A percentile compares a stretch with the other conserved stretches of the same genome.
Evolutionary conservation across 768 basidiomycete genomes (phyloP).

Genomic region (Trametes sanguinea): DNA sequence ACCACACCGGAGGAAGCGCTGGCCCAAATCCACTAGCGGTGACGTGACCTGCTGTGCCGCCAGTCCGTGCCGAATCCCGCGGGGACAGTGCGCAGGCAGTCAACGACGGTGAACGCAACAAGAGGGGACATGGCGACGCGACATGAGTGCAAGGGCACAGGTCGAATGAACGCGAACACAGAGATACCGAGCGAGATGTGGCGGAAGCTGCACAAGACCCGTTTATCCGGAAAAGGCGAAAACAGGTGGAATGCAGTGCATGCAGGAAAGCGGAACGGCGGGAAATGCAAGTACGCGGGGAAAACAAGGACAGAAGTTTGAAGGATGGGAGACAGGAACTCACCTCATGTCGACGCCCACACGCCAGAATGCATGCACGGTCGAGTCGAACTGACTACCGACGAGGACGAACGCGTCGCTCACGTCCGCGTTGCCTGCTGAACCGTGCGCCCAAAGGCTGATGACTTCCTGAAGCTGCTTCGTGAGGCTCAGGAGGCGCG

Average conservation of each 20-base stretch:
- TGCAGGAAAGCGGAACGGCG: background rate
- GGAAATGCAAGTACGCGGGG: background rate
- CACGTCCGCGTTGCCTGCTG: constrained; percentile 68
- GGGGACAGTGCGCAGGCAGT: constrained; percentile 4
- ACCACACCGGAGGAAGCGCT: constrained; percentile 19
- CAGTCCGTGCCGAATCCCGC: constrained; percentile 5
- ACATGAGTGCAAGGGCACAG: background rate
- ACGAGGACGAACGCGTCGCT: constrained; percentile 89
- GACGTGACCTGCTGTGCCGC: constrained; percentile 6
- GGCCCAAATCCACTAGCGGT: background rate
- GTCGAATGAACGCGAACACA: background rate
- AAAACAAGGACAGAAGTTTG: background rate
- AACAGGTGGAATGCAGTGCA: background rate
- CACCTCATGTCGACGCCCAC: constrained; percentile 80
- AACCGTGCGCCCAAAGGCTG: constrained; percentile 62
- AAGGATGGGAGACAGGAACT: constrained; percentile 28
- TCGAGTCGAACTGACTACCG: constrained; percentile 85
- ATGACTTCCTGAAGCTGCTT: constrained; percentile 77
- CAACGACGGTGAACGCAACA: background rate
- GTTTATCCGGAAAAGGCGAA: background rate
- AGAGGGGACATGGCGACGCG: background rate
- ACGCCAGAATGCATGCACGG: constrained; percentile 71
- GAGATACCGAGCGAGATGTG: background rate
- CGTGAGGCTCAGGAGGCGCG: constrained; percentile 75
- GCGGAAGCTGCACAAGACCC: background rate